Evolutionary conservation across 208 protist species (phyloP).

Genomic region (Crithidia sp.): DNA sequence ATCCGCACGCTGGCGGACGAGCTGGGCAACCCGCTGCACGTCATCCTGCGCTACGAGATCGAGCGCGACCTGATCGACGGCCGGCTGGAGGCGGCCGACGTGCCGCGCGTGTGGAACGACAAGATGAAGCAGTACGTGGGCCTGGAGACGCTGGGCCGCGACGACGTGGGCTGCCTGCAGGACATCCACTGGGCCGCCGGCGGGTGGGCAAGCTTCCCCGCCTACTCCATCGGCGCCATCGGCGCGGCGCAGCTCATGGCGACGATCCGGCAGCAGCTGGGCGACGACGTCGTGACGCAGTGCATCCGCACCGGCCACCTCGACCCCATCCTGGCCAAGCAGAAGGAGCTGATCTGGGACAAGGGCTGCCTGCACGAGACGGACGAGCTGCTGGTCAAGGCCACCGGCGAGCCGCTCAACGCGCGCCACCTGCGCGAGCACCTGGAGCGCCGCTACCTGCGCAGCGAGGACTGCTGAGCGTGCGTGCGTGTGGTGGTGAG

Average conservation of each 20-base stretch:
- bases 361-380: constrained; percentile 46
- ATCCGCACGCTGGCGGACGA: constrained; percentile 87
- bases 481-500: background rate
- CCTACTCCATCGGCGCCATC: constrained; percentile 82
- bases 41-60: constrained; percentile 86
- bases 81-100: constrained; percentile 60
- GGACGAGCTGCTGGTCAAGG: constrained; percentile 70
- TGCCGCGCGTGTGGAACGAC: constrained; percentile 76
- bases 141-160: constrained; percentile 72
- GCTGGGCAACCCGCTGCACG: constrained; percentile 85
- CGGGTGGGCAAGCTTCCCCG: constrained; percentile 83
- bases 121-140: constrained; percentile 87
- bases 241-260: constrained; percentile 76
- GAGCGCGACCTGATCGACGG: constrained; percentile 80
- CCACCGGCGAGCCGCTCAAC: constrained; percentile 72
- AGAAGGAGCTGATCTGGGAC: constrained; percentile 67
- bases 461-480: constrained; percentile 26
- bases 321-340: constrained; percentile 42
- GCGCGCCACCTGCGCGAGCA: constrained; percentile 65
- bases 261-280: constrained; percentile 56
- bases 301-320: constrained; percentile 56
- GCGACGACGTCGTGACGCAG: constrained; percentile 38
- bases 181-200: constrained; percentile 83
- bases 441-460: constrained; percentile 75
- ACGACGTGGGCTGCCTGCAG: constrained; percentile 80